A percentile compares a stretch with the other conserved stretches of the same genome.
phyloP scores from a whole-genome alignment of 768 basidiomycete species.

The Dacryopinax primogenitus region DNA sequence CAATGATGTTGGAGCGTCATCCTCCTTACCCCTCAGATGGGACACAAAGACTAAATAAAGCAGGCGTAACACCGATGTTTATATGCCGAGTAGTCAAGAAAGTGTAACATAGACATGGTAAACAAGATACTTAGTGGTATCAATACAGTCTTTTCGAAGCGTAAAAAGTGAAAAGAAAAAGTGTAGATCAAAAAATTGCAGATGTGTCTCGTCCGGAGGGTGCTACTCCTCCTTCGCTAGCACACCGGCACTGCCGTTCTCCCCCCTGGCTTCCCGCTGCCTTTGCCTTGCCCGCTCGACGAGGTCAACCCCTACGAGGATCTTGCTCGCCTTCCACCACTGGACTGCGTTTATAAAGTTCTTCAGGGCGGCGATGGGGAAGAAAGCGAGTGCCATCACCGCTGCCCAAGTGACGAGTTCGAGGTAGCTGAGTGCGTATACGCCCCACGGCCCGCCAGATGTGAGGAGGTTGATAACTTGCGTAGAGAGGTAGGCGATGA shows the following conservation, averaged over 20 bases:
- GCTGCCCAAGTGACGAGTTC: slow-evolving; percentile 58
- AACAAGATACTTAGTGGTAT: slow-evolving; percentile 1
- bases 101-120: background rate
- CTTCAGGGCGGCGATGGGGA: slow-evolving; percentile 63
- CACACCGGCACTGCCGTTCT: background rate
- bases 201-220: background rate
- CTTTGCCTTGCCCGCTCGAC: slow-evolving; percentile 50
- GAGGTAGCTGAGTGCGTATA: background rate
- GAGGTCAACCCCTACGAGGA: slow-evolving; percentile 83
- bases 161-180: background rate
- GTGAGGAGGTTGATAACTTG: slow-evolving; percentile 17
- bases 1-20: no score
- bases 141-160: background rate
- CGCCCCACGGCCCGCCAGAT: slow-evolving; percentile 20
- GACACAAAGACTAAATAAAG: no score
- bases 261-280: background rate
- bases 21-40: no score
- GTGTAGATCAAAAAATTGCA: background rate
- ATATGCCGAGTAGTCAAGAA: background rate
- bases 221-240: background rate
- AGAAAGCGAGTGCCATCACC: slow-evolving; percentile 46
- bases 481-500: slow-evolving; percentile 20
- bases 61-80: no score
- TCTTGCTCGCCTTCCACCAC: slow-evolving; percentile 90
- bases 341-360: slow-evolving; percentile 93